Base-by-base conservation (phyloP, 2,329 filamentous ascomycete species). In the Lojkania enalia region DNA sequence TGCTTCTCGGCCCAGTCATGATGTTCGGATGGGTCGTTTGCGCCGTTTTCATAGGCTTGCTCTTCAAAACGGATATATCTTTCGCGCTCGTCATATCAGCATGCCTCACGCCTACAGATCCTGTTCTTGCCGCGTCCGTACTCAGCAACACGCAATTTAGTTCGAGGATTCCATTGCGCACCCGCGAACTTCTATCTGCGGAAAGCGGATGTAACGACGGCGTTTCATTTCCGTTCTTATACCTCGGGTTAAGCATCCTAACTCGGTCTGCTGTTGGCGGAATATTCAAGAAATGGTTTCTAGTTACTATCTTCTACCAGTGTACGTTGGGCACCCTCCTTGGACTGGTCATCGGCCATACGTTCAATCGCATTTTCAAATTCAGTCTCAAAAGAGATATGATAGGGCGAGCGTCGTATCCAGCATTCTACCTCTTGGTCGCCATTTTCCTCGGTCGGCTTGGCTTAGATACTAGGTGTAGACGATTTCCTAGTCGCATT, bases 401-500 rank as follows among this genome's bases (percentile, higher is more conserved):
- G 58, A 76, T 80, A 40, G 76, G 77, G 19, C 57, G 67, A 12
- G 69, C 77, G 3, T 75, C 75, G 0, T 77, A 80, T 44, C 71
- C 80, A 0, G 75, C 77, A 4, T 82, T 82, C 63, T 82, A 82
- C 56, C 69, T 82, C 11, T 72, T 82, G 0, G 69, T 79, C 0
- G 78, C 79, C 7, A 57, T 80, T 14, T 74, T 82, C n/a, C 51
- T 73, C 69, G 15, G 66, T 80, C 14, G 78, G 78, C 2, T 60
- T 80, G 0, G 79, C 75, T 20, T 76, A 73, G 2, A 76, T 72
- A 0, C 69, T 82, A 0, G 78, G 78, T 5, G 67, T 72, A 1
- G 79, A 81, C 51, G 79, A 82, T 58, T 82, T 82, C 59, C 71
- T 82, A 0, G 76, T 81, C 3, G 74, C 77, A 0, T 82, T 82